Conservation (phyloP, 2,329 filamentous ascomycete genomes). For the Claviceps sp. region DNA sequence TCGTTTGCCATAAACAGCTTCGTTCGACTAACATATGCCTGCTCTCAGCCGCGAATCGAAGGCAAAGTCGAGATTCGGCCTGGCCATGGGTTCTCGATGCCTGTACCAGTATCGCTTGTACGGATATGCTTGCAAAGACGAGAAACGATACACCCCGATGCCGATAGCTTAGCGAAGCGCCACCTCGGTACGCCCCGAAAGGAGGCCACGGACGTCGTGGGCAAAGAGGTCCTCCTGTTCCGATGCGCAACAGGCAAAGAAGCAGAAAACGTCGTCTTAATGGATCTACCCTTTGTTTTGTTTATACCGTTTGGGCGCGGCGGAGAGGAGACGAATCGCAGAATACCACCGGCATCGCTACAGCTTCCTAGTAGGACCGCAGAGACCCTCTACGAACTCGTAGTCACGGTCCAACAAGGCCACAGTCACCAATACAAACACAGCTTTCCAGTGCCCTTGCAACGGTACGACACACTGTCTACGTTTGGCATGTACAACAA, state of each 20-base stretch:
- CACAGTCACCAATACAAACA: conserved; percentile 80
- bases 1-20: neutral
- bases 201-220: conserved; percentile 84
- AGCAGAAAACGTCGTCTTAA: conserved; percentile 77
- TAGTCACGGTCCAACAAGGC: conserved; percentile 90
- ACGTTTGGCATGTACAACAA: conserved; percentile 99
- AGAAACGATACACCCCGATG: conserved; percentile 92
- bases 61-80: conserved; percentile 95
- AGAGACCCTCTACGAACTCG: conserved; percentile 92
- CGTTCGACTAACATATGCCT: neutral
- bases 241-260: conserved; percentile 74
- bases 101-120: conserved; percentile 82
- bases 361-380: conserved; percentile 86
- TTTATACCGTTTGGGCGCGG: conserved; percentile 93
- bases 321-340: conserved; percentile 75
- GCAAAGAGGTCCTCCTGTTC: conserved; percentile 88
- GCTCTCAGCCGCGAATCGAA: conserved; percentile 74
- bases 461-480: conserved; percentile 89
- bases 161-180: conserved; percentile 86
- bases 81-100: conserved; percentile 69
- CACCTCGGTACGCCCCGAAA: conserved; percentile 81
- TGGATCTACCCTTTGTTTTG: conserved; percentile 94
- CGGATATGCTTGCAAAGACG: conserved; percentile 86
- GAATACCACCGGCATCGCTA: conserved; percentile 84
- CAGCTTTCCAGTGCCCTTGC: conserved; percentile 77